Conservation (phyloP, 1,139 yeast genomes). For the Groenewaldozyma sp. region DNA sequence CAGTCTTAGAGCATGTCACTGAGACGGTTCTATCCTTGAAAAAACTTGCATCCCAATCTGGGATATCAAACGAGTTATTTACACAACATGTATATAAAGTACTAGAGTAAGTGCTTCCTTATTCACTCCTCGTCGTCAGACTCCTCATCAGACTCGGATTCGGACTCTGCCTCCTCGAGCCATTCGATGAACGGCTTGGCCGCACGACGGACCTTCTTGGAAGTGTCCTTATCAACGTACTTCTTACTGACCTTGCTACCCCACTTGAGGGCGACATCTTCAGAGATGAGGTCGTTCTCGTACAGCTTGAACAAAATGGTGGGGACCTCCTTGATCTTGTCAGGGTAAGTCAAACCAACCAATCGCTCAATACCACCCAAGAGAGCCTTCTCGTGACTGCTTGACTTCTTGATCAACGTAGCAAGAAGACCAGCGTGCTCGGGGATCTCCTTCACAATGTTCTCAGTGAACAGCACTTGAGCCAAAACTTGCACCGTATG, state of each 20-base stretch:
- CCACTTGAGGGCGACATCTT: constrained; percentile 74
- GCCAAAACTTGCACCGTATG: constrained; percentile 87
- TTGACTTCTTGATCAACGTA: constrained; percentile 54
- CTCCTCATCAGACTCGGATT: constrained; percentile 38
- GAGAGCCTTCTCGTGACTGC: constrained; percentile 72
- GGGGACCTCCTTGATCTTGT: constrained; percentile 65
- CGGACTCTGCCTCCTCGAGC: constrained; percentile 92
- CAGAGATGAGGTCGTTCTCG: constrained; percentile 74
- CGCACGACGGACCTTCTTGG: constrained; percentile 91
- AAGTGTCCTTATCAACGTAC: constrained; percentile 83
- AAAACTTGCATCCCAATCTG: neutral
- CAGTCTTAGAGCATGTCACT: neutral
- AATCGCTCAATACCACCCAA: constrained; percentile 95
- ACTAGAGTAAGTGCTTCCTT: neutral
- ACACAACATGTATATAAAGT: neutral
- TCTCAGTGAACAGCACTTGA: constrained; percentile 76
- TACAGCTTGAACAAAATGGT: constrained; percentile 74
- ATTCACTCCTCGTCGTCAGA: too few relatives aligned
- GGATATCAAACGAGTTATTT: neutral
- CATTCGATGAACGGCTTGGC: constrained; percentile 93
- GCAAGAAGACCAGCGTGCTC: constrained; percentile 74
- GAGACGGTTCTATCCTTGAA: neutral
- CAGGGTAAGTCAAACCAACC: constrained; percentile 73
- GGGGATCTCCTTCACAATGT: constrained; percentile 62
- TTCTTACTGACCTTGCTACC: constrained; percentile 90